Percentiles rank a stretch among this genome's conserved stretches.
Evolutionary conservation across 2,329 filamentous ascomycete genomes (phyloP).

Genomic region (Acrodontium crateriforme): DNA sequence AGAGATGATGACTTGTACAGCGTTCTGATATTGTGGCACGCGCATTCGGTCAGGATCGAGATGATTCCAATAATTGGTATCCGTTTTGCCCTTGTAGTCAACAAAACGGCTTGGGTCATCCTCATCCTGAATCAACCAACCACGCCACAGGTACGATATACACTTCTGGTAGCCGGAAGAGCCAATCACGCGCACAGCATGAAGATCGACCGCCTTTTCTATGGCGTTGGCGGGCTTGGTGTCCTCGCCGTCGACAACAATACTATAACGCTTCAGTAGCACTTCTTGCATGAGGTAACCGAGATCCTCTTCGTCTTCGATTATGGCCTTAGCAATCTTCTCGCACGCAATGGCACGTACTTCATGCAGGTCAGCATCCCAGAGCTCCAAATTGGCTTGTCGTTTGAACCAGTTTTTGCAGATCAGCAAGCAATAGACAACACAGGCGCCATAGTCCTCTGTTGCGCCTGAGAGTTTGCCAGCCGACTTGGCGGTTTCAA

Average conservation of each 20-base stretch:
- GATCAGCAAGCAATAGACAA: conserved; percentile 72
- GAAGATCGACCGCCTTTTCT: conserved; percentile 84
- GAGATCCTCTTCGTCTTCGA: conserved; percentile 71
- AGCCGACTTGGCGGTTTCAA: conserved; percentile 68
- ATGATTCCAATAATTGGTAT: conserved; percentile 63
- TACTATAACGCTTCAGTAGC: conserved; percentile 78
- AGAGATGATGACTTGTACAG: conserved; percentile 72
- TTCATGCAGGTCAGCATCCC: conserved; percentile 76
- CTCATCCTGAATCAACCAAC: conserved; percentile 94
- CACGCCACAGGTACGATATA: conserved; percentile 81
- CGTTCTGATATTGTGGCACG: conserved; percentile 83
- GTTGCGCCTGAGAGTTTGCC: conserved; percentile 33
- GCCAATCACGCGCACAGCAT: conserved; percentile 77
- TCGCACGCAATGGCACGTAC: conserved; percentile 74
- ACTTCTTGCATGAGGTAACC: conserved; percentile 67
- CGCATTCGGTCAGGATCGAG: conserved; percentile 92
- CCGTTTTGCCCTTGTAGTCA: conserved; percentile 70
- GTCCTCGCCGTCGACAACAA: conserved; percentile 55
- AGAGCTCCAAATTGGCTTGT: conserved; percentile 69
- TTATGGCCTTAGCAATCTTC: conserved; percentile 75
- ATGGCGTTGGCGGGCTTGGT: conserved; percentile 75
- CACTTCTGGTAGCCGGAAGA: conserved; percentile 94
- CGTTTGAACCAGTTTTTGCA: conserved; percentile 63
- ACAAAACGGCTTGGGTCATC: conserved; percentile 81
- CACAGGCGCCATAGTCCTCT: conserved; percentile 56